Evolutionary conservation across 2,329 filamentous ascomycete species (phyloP), one percentile per base, ranked within the genome.

Genomic region (Boeremia exigua): DNA sequence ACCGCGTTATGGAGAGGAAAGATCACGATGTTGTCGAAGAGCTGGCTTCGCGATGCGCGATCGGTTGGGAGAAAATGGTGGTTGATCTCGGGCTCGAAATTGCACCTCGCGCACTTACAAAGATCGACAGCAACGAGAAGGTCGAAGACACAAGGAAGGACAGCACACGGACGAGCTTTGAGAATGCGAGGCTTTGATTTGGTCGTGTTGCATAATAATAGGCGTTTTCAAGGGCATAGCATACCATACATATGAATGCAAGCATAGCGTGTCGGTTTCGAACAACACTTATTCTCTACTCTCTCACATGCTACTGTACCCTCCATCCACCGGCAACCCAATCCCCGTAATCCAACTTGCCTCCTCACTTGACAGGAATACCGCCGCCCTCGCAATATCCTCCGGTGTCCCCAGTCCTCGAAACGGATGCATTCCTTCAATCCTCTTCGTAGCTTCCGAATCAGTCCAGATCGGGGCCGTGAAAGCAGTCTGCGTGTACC

Each of bases 1-100:
- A 86, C 64, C 75, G 82, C 30, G 80, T 80, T 25, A 83, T 89
- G 79, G 76, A 80, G 2, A 82, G 87, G 54, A 68, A 75, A 9
- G 81, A 80, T 9, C 75, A 82, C 0, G 74, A 71, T 0, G 80
- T 84, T 11, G 86, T 87, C 0, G 82, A 80, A 68, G 79, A 81
- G 54, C 79, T 86, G 75, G 85, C 85, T 2, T 63, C 62, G 38
- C 75, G 85, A 30, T 85, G 82, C 0, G 78, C 76, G 4, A 69
- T 69, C 27, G 77, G 81, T 11, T 88, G 84, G 84, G 67, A 76
- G 59, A 84, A 76, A 67, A 72, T 84, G 48, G 72, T 77, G 4
- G 54, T 61, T 17, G 79, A 81, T 58, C 60, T 78, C 55, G 56
- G 59, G 12, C 44, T 73, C 48, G 48, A 66, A 19, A 58, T 39